Conservation (phyloP, 306 rosid genomes). For the Hippophae gyantsensis region DNA sequence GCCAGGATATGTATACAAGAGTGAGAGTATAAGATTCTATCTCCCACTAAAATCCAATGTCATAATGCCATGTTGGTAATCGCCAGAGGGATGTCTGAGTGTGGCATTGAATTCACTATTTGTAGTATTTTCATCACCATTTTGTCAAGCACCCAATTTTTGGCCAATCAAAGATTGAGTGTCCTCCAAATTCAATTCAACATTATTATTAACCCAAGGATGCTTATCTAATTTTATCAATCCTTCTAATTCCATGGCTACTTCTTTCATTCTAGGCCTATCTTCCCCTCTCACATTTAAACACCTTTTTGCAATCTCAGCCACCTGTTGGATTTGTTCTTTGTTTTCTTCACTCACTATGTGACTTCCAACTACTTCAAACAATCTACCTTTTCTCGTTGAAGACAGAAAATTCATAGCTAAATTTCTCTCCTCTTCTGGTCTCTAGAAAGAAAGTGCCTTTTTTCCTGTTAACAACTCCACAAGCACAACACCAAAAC, state of each 20-base stretch:
- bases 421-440: not conserved
- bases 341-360: not conserved
- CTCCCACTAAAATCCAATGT: not conserved
- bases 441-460: not conserved
- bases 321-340: not conserved
- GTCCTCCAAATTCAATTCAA: not conserved
- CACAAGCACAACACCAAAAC: not conserved
- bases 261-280: slow-evolving; percentile 1
- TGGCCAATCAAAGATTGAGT: not conserved
- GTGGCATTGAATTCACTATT: no score
- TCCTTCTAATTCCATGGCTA: not conserved
- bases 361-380: not conserved
- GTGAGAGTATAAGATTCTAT: not conserved
- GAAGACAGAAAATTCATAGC: not conserved
- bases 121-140: no score
- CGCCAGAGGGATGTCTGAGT: no score
- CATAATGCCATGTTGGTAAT: not conserved
- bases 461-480: not conserved
- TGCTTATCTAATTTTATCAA: not conserved
- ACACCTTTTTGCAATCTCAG: not conserved
- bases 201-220: not conserved
- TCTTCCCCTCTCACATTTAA: slow-evolving; percentile 1
- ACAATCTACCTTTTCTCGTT: not conserved
- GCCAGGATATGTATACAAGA: no score
- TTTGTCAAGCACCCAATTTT: not conserved